These are phyloP conservation scores for Colletotrichum somersetense DNA, from an alignment of 2,329 filamentous ascomycete species.

Conservation along the genomic window DNA sequence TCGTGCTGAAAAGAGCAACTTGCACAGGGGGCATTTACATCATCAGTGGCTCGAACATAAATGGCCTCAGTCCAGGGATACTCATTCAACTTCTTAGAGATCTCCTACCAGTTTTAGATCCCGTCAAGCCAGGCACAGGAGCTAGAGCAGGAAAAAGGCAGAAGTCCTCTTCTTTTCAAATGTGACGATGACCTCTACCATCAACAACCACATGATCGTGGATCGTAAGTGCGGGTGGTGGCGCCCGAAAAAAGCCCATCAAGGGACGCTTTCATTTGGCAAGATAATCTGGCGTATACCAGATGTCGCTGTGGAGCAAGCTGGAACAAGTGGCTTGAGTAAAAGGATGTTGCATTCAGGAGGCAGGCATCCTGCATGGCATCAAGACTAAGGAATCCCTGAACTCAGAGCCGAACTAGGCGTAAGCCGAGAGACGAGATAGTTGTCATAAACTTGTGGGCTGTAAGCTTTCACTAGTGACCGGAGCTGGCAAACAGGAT, in stretches of 20 bases:
- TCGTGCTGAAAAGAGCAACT: not conserved
- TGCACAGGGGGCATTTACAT: constrained; percentile 43
- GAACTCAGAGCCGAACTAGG: not conserved
- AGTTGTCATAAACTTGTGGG: not conserved
- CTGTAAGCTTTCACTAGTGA: not conserved
- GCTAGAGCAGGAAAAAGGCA: too few species aligned
- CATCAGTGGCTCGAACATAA: constrained; percentile 49
- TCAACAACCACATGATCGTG: too few species aligned
- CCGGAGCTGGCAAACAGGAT: not conserved
- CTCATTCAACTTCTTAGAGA: too few species aligned
- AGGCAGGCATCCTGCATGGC: not conserved
- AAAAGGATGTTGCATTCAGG: not conserved
- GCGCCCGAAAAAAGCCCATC: not conserved
- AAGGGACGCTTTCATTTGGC: not conserved
- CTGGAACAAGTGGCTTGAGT: not conserved
- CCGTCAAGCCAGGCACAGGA: too few species aligned
- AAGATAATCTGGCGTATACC: not conserved
- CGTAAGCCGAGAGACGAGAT: not conserved
- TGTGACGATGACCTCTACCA: too few species aligned
- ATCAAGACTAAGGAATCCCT: not conserved
- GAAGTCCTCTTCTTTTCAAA: too few species aligned
- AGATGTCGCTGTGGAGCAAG: not conserved
- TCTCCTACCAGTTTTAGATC: too few species aligned
- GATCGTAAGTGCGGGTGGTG: too few species aligned
- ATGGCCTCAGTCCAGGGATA: too few species aligned